Conservation (phyloP, 2,329 filamentous ascomycete genomes). For the Aureobasidium lini region DNA sequence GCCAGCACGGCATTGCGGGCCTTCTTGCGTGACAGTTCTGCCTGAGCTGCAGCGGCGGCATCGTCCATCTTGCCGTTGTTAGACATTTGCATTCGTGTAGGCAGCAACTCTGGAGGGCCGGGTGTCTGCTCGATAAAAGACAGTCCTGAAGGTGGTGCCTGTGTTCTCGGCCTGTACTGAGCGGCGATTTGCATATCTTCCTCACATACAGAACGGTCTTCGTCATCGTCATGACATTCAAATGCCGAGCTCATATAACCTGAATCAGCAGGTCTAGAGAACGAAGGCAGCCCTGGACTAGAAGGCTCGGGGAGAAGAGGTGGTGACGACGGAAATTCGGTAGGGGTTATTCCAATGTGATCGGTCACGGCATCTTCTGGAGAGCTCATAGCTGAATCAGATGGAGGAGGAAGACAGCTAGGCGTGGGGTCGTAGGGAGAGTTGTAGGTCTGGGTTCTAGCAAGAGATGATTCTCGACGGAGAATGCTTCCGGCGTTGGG, state of each 20-base stretch:
- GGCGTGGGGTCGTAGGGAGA: constrained; percentile 20
- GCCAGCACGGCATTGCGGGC: constrained; percentile 14
- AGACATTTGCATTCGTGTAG: constrained; percentile 21
- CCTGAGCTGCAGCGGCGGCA: constrained; percentile 4
- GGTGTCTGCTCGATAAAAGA: constrained; percentile 31
- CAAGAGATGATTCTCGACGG: constrained; percentile 17
- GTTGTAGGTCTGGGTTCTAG: constrained; percentile 15
- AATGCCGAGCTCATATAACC: constrained; percentile 74
- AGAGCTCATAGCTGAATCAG: constrained; percentile 37
- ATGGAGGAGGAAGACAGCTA: constrained; percentile 18
- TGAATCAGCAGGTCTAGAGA: constrained; percentile 49
- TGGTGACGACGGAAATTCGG: constrained; percentile 82
- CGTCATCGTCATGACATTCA: constrained; percentile 57
- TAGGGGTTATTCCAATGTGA: constrained; percentile 36
- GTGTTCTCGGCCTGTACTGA: constrained; percentile 24
- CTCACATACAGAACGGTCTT: constrained; percentile 30
- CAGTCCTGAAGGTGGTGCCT: constrained; percentile 17
- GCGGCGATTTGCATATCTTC: constrained; percentile 30
- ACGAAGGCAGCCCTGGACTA: constrained; percentile 59
- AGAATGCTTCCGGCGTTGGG: constrained; percentile 10
- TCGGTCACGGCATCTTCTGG: constrained; percentile 43
- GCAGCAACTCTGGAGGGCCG: constrained; percentile 36
- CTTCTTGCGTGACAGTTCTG: constrained; percentile 13
- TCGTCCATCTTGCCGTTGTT: constrained; percentile 5
- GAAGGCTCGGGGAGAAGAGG: constrained; percentile 73